These are phyloP conservation scores for Adansonia digitata DNA, from an alignment of 345 rosid species.

Conservation along the genomic window DNA sequence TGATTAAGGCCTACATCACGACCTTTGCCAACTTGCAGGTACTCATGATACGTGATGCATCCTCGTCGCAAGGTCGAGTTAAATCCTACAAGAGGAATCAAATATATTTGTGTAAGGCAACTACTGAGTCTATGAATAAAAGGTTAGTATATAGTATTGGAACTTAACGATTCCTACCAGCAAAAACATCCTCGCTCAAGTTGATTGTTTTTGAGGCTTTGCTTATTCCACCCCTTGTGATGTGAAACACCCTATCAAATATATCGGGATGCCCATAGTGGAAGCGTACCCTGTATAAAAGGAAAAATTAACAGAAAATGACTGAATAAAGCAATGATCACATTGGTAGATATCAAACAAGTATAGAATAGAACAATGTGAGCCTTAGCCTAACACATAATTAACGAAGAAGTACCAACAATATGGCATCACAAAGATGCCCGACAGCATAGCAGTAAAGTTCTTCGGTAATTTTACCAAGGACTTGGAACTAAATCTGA, in stretches of 20 bases:
- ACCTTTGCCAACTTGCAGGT: slow-evolving; percentile 95
- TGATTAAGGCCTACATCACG: slow-evolving; percentile 97
- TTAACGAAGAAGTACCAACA: not conserved
- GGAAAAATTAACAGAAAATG: not conserved
- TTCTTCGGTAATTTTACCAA: not conserved
- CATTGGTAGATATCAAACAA: not conserved
- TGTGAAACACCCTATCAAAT: slow-evolving; percentile 86
- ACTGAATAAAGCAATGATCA: slow-evolving; percentile 9
- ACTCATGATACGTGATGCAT: slow-evolving; percentile 78
- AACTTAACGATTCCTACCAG: slow-evolving; percentile 47
- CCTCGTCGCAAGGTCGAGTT: slow-evolving; percentile 79
- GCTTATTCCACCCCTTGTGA: slow-evolving; percentile 97
- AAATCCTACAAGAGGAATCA: slow-evolving; percentile 46
- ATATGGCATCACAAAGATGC: not conserved
- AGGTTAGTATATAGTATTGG: slow-evolving; percentile 9
- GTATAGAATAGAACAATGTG: not conserved
- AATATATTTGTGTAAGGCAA: slow-evolving; percentile 15
- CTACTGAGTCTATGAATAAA: not conserved
- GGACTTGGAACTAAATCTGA: not conserved
- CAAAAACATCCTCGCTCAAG: slow-evolving; percentile 90
- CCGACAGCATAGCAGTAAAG: not conserved
- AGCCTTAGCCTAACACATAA: slow-evolving; percentile 5
- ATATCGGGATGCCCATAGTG: slow-evolving; percentile 99
- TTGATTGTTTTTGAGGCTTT: slow-evolving; percentile 93
- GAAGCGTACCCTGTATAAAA: slow-evolving; percentile 70